Evolutionary conservation across 352 stramenopile species (phyloP).

Genomic region (Thalassiosira sp.): DNA sequence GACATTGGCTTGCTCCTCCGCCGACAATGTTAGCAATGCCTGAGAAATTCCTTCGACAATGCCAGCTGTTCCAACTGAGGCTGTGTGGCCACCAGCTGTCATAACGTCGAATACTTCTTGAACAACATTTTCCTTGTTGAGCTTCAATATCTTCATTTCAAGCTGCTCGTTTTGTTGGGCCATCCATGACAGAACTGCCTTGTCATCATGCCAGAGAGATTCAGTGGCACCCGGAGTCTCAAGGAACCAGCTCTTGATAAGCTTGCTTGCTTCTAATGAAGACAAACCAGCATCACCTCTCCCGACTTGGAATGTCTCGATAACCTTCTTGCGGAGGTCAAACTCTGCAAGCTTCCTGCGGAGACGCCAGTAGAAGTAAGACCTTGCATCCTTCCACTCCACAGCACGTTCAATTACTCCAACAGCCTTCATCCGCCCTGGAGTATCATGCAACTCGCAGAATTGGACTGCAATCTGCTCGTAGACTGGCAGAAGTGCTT

Average conservation of each 20-base stretch:
- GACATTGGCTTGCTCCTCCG: conserved; percentile 67
- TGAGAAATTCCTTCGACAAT: conserved; percentile 82
- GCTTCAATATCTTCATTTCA: conserved; percentile 79
- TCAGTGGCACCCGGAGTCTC: conserved; percentile 64
- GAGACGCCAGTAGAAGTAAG: conserved; percentile 98
- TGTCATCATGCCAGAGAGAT: conserved; percentile 78
- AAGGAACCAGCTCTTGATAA: conserved; percentile 83
- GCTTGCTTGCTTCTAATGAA: conserved; percentile 67
- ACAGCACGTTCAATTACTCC: conserved; percentile 96
- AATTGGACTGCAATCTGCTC: conserved; percentile 97
- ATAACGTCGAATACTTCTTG: conserved; percentile 83
- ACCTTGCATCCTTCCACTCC: conserved; percentile 91
- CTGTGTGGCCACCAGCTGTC: conserved; percentile 77
- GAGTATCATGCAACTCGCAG: conserved; percentile 99
- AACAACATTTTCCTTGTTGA: conserved; percentile 76
- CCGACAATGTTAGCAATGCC: conserved; percentile 64
- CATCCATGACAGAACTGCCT: conserved; percentile 81
- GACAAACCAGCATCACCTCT: conserved; percentile 62
- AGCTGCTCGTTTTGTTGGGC: conserved; percentile 70
- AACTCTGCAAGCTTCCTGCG: conserved; percentile 97
- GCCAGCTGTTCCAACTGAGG: conserved; percentile 75
- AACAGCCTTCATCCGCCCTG: conserved; percentile 99
- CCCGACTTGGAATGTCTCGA: conserved; percentile 71
- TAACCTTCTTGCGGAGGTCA: conserved; percentile 85
- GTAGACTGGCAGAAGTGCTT: conserved; percentile 94